A percentile compares a stretch with the other conserved stretches of the same genome.
Evolutionary conservation across 768 basidiomycete genomes (phyloP).

Genomic region (Gymnopilus dilepis): DNA sequence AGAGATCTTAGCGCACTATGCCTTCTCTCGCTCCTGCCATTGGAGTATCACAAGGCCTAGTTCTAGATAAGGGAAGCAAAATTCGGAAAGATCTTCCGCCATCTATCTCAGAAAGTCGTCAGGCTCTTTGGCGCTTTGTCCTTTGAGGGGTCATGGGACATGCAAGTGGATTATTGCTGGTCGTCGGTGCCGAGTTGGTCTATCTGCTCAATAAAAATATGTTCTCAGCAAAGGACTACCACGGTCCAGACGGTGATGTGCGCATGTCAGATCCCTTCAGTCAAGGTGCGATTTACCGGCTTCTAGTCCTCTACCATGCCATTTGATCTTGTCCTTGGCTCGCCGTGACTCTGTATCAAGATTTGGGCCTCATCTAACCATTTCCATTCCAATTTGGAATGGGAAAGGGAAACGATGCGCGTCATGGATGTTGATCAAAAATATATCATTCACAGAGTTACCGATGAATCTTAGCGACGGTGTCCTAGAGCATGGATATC

Average conservation of each 20-base stretch:
- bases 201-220: background rate
- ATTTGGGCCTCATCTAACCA: background rate
- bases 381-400: background rate
- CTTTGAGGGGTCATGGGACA: background rate
- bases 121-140: background rate
- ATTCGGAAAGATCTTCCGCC: background rate
- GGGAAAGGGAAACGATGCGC: background rate
- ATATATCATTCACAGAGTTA: background rate
- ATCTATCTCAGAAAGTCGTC: background rate
- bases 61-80: background rate
- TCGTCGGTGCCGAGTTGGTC: background rate
- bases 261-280: background rate
- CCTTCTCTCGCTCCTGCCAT: background rate
- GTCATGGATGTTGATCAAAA: background rate
- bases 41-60: background rate
- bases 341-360: background rate
- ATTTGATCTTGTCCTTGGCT: background rate
- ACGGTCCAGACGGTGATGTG: background rate
- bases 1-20: background rate
- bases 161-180: background rate
- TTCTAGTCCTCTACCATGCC: background rate
- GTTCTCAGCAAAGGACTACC: background rate
- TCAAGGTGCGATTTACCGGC: background rate
- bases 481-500: background rate
- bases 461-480: background rate